A percentile compares a stretch with the other conserved stretches of the same genome.
Evolutionary conservation across 2,329 filamentous ascomycete species (phyloP).

Genomic region (Cryphonectria parasitica): DNA sequence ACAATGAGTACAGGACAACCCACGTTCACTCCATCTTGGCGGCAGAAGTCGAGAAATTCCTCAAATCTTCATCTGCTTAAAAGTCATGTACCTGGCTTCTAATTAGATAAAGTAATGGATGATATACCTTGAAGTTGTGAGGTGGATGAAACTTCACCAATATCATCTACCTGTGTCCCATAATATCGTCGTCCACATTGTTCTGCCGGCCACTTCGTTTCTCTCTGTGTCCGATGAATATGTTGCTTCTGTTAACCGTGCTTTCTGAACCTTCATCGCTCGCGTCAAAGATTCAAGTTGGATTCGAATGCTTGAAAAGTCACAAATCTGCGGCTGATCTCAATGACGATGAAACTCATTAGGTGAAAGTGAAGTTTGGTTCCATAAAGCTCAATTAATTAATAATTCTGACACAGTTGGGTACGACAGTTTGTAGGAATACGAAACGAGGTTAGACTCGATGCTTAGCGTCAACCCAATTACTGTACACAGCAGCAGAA

Average conservation of each 20-base stretch:
- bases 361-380: too few species aligned
- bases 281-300: not conserved
- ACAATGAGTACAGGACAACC: conserved; percentile 10
- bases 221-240: too few species aligned
- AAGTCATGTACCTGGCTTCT: not conserved
- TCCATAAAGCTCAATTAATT: not conserved
- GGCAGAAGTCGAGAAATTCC: conserved; percentile 14
- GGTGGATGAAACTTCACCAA: not conserved
- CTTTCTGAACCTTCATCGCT: not conserved
- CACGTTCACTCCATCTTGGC: conserved; percentile 18
- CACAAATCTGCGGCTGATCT: not conserved
- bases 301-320: not conserved
- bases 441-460: conserved; percentile 30
- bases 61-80: conserved; percentile 3
- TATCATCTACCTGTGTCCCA: not conserved
- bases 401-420: not conserved
- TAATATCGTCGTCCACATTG: not conserved
- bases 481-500: not conserved
- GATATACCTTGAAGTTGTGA: not conserved
- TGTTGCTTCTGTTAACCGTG: too few species aligned
- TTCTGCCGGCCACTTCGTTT: too few species aligned
- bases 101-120: not conserved
- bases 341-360: not conserved
- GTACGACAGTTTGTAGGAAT: conserved; percentile 10
- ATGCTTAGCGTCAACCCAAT: not conserved